Evolutionary conservation across 331 rosid species (phyloP).

Genomic region (Stylosanthes scabra): DNA sequence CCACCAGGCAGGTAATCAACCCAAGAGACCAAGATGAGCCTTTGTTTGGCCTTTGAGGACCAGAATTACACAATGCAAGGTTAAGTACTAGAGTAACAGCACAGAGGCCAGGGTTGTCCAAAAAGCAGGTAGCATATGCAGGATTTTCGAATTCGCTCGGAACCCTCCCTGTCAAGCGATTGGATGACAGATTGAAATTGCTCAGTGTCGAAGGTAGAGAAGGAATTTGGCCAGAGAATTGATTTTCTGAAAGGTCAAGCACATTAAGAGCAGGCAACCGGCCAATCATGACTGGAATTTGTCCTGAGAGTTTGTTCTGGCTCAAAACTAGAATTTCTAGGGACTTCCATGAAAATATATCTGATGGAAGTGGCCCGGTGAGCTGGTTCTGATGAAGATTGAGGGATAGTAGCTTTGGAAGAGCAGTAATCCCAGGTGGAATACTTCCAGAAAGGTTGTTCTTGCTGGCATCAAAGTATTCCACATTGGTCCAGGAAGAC

Average conservation of each 20-base stretch:
- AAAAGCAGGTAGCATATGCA: constrained; percentile 57
- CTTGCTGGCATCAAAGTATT: constrained; percentile 59
- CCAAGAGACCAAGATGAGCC: constrained; percentile 49
- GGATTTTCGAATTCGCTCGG: constrained; percentile 54
- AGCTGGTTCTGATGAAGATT: constrained; percentile 66
- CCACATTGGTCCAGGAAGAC: constrained; percentile 59
- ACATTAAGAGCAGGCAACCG: constrained; percentile 43
- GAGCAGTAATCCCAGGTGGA: constrained; percentile 62
- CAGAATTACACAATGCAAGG: constrained; percentile 52
- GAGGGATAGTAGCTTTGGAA: constrained; percentile 46
- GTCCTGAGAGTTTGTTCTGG: constrained; percentile 62
- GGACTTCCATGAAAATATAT: constrained; percentile 64
- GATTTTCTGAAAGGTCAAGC: constrained; percentile 82
- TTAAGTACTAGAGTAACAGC: constrained; percentile 37
- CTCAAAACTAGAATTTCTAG: constrained; percentile 55
- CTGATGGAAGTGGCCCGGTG: constrained; percentile 58
- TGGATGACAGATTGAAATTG: constrained; percentile 74
- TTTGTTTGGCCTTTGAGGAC: constrained; percentile 41
- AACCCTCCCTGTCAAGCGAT: constrained; percentile 63
- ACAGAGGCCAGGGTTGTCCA: constrained; percentile 77
- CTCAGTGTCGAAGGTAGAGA: constrained; percentile 13
- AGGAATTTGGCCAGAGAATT: constrained; percentile 62
- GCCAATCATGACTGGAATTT: constrained; percentile 58
- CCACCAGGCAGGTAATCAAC: constrained; percentile 50
- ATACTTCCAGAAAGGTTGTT: constrained; percentile 67